These are phyloP conservation scores for Paraconiothyrium brasiliense DNA, from an alignment of 2,329 filamentous ascomycete genomes.

Conservation along the genomic window DNA sequence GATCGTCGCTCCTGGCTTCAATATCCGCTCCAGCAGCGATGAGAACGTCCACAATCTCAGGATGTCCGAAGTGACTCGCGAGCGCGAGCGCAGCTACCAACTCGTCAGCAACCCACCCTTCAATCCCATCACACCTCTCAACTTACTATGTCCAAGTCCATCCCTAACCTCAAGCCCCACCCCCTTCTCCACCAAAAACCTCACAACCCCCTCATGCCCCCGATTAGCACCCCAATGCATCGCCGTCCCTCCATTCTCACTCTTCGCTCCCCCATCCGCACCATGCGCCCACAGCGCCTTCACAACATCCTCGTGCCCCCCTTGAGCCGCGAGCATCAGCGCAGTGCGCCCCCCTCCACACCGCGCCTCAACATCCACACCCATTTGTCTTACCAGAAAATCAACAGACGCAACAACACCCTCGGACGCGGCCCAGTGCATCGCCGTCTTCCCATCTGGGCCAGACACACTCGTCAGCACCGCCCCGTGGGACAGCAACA, in stretches of 20 bases:
- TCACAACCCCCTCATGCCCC: slow-evolving; percentile 25
- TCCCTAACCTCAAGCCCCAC: slow-evolving; percentile 25
- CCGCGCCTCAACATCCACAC: slow-evolving; percentile 27
- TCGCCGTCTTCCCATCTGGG: slow-evolving; percentile 21
- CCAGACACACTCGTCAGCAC: slow-evolving; percentile 21
- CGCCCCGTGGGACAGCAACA: slow-evolving; percentile 31
- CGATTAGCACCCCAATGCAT: slow-evolving; percentile 13
- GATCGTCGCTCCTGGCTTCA: slow-evolving; percentile 19
- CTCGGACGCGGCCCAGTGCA: slow-evolving; percentile 31
- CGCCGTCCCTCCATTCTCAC: slow-evolving; percentile 24
- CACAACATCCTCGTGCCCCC: slow-evolving; percentile 24
- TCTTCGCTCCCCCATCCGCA: slow-evolving; percentile 24
- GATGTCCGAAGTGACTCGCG: slow-evolving; percentile 25
- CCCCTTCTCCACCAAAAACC: slow-evolving; percentile 26
- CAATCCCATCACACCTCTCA: background rate
- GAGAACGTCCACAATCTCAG: slow-evolving; percentile 26
- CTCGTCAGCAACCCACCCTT: slow-evolving; percentile 5
- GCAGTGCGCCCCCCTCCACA: slow-evolving; percentile 30
- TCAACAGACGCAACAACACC: slow-evolving; percentile 28
- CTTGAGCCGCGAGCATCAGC: slow-evolving; percentile 30
- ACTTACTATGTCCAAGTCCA: slow-evolving; percentile 25
- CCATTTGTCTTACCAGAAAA: slow-evolving; percentile 24
- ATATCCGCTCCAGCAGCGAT: slow-evolving; percentile 31
- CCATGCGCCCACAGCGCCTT: slow-evolving; percentile 31
- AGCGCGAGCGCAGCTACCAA: slow-evolving; percentile 25